These are phyloP conservation scores for Xylaria castorea DNA, from an alignment of 495 filamentous ascomycete genomes.

Conservation along the genomic window DNA sequence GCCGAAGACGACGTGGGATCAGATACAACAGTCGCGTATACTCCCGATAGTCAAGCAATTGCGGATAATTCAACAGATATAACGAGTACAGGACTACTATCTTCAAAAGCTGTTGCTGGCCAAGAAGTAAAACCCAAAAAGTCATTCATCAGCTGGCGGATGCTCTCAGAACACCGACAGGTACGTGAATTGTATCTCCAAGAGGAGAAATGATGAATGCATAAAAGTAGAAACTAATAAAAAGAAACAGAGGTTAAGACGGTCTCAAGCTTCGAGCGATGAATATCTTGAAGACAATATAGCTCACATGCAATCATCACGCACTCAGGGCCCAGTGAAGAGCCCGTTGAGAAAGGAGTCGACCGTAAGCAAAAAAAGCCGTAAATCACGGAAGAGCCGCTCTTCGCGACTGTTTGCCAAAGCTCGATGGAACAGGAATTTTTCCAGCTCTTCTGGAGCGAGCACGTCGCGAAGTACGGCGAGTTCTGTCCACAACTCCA, in stretches of 20 bases:
- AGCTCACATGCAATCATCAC: neutral
- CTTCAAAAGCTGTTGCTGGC: neutral
- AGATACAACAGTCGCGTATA: neutral
- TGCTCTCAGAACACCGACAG: slow-evolving; percentile 32
- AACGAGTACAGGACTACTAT: neutral
- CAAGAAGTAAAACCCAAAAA: slow-evolving; percentile 29
- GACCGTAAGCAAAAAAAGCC: slow-evolving; percentile 31
- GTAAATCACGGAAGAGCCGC: slow-evolving; percentile 27
- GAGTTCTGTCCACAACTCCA: slow-evolving; percentile 39
- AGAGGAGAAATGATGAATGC: neutral
- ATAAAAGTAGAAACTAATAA: neutral
- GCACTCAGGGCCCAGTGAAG: neutral
- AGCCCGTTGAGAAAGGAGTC: slow-evolving; percentile 23
- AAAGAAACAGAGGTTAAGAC: neutral
- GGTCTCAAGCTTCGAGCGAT: slow-evolving; percentile 1
- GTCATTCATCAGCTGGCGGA: slow-evolving; percentile 33
- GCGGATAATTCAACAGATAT: neutral
- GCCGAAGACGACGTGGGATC: slow-evolving; percentile 3
- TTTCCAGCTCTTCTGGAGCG: slow-evolving; percentile 41
- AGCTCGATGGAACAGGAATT: slow-evolving; percentile 51
- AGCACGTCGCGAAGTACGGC: slow-evolving; percentile 48
- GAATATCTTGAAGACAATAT: neutral
- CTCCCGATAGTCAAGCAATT: neutral
- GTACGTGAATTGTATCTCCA: slow-evolving; percentile 25
- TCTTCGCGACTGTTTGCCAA: slow-evolving; percentile 43